These are phyloP conservation scores for Delonix regia DNA, from an alignment of 306 rosid species.

Conservation along the genomic window DNA sequence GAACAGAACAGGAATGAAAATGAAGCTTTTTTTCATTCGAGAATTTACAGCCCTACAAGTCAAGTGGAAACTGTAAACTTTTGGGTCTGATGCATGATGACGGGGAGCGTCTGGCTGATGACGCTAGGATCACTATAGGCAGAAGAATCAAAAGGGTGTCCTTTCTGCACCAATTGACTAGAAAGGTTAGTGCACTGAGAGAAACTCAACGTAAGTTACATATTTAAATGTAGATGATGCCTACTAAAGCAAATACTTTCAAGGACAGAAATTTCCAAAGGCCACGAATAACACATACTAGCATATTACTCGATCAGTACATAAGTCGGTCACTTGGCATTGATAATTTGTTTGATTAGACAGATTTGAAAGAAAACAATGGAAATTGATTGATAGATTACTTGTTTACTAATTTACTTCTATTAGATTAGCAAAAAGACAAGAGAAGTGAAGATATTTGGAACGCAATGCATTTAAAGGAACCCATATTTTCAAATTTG, in stretches of 20 bases:
- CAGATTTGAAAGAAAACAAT: neutral
- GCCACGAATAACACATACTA: neutral
- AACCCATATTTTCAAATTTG: neutral
- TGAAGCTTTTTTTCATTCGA: constrained; percentile 33
- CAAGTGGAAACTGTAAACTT: constrained; percentile 64
- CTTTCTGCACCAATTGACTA: constrained; percentile 66
- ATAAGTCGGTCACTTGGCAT: neutral
- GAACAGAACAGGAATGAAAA: constrained; percentile 28
- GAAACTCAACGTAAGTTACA: constrained; percentile 23
- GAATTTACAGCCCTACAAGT: constrained; percentile 56
- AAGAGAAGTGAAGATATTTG: neutral
- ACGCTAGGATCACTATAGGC: constrained; percentile 79
- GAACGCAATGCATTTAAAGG: neutral
- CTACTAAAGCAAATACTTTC: neutral
- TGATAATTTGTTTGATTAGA: neutral
- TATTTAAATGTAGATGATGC: constrained; percentile 5
- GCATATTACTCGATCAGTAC: neutral
- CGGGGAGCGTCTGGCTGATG: constrained; percentile 79
- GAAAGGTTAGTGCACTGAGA: constrained; percentile 33
- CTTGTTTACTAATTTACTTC: neutral
- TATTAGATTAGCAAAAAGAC: neutral
- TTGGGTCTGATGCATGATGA: constrained; percentile 65
- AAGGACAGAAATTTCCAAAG: neutral
- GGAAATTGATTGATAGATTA: neutral
- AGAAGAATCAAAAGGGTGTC: constrained; percentile 76